Evolutionary conservation across 2,329 filamentous ascomycete genomes (phyloP), one percentile per base, ranked within the genome.

Genomic region (Trichoderma sp.): DNA sequence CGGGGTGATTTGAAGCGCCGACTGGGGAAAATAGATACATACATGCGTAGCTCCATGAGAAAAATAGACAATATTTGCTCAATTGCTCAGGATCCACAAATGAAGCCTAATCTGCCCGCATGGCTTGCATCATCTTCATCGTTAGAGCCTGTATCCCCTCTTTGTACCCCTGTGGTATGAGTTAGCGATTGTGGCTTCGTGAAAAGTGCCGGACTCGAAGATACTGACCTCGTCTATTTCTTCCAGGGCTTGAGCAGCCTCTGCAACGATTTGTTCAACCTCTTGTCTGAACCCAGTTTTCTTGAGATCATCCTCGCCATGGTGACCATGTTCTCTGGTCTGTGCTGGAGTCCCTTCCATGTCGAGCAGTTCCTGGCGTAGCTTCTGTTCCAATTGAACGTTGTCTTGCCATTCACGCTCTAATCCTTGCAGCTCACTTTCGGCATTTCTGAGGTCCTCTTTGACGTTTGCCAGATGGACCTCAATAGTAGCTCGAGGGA

Each of bases 201-300:
- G n/a, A 23, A 58, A 13, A 5, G 9, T 9, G 17, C 7, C 6
- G 17, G 17, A 15, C 13, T 26, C 6, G 15, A 4, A 47, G 3
- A 2, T 2, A 57, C 74, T 30, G 70, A 80, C 81, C 71, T 74
- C 73, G 20, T 81, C 78, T 36, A 81, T 74, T 2, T 77, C 75
- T 0, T 77, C 74, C 11, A 82, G 36, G 15, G 75, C 43, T 3
- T 68, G 66, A 4, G 63, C 73, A 12, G 76, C 76, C 8, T 74
- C 73, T 6, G 71, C n/a, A 2, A 75, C 74, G 13, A 81, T 76
- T 0, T 65, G 63, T 23, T 77, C 73, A 1, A 73, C 75, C n/a
- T 79, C 74, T 3, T 72, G 68, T 64, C 58, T 64, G n/a, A 73
- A 77, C 71, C 20, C 78, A 71, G 7, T 4, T 68, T 26, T 71